Percentiles rank a stretch among this genome's conserved stretches.
phyloP scores from a whole-genome alignment of 805 yeast species.

The Saccharomycopsis schoenii region DNA sequence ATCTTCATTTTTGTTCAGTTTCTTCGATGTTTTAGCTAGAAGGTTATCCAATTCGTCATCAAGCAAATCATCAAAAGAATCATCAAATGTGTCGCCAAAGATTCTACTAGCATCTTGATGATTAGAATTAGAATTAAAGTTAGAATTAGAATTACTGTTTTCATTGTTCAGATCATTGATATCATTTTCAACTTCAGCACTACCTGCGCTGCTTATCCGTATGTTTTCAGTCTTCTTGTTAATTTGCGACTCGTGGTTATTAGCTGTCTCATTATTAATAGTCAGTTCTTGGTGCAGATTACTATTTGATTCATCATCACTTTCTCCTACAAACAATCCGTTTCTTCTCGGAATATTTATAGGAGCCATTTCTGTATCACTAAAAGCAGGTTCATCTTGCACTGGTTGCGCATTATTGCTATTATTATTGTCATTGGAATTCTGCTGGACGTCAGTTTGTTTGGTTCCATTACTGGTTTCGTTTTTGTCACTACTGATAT shows the following conservation, averaged over 20 bases:
- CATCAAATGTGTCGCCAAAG: slow-evolving; percentile 2
- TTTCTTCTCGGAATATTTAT: slow-evolving; percentile 6
- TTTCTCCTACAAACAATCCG: slow-evolving; percentile 20
- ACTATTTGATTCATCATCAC: slow-evolving; percentile 8
- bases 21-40: neutral
- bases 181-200: neutral
- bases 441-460: neutral
- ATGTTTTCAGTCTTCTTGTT: neutral
- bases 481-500: neutral
- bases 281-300: neutral
- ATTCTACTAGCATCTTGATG: neutral
- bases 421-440: neutral
- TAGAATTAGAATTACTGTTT: no score
- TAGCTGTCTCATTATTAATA: slow-evolving; percentile 17
- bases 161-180: neutral
- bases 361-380: slow-evolving; percentile 6
- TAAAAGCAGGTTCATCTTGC: slow-evolving; percentile 4
- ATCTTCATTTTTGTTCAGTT: slow-evolving; percentile 3
- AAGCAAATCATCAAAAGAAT: slow-evolving; percentile 4
- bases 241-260: neutral
- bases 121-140: no score
- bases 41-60: neutral
- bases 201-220: neutral
- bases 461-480: slow-evolving; percentile 4
- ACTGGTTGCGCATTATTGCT: neutral